Evolutionary conservation across 768 basidiomycete species (phyloP).

Genomic region (Pleurotus tuoliensis): DNA sequence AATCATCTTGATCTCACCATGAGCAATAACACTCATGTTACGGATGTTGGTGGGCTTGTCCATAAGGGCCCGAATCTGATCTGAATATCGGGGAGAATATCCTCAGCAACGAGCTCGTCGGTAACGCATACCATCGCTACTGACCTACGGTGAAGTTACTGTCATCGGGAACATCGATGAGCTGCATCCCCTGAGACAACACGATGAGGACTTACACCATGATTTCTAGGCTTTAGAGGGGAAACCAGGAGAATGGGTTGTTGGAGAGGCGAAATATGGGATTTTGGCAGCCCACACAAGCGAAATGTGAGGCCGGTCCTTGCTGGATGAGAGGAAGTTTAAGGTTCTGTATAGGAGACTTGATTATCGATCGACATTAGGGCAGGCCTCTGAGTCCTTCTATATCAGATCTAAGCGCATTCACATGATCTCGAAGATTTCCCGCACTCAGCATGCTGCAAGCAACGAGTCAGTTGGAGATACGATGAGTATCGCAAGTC

Average conservation of each 20-base stretch:
- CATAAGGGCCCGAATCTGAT: slow-evolving; percentile 87
- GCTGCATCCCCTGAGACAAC: slow-evolving; percentile 13
- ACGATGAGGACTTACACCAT: slow-evolving; percentile 70
- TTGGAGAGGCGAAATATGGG: neutral
- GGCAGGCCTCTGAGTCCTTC: slow-evolving; percentile 7
- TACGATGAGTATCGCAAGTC: no score
- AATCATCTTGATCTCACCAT: slow-evolving; percentile 43
- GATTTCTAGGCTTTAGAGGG: slow-evolving; percentile 47
- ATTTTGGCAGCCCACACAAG: slow-evolving; percentile 5
- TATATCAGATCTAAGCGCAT: neutral
- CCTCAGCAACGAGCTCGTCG: neutral
- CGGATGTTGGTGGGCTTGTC: slow-evolving; percentile 89
- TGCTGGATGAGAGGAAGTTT: slow-evolving; percentile 2
- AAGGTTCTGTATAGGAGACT: slow-evolving; percentile 1
- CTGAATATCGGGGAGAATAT: slow-evolving; percentile 32
- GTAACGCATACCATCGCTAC: slow-evolving; percentile 24
- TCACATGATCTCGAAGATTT: no score
- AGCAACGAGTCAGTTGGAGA: neutral
- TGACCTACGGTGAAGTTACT: slow-evolving; percentile 89
- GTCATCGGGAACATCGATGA: slow-evolving; percentile 27
- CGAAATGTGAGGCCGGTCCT: slow-evolving; percentile 1
- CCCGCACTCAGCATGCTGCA: no score
- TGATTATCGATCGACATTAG: slow-evolving; percentile 14
- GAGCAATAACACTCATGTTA: slow-evolving; percentile 93
- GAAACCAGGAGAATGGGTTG: slow-evolving; percentile 11